These are phyloP conservation scores for Naganishia onofrii DNA, from an alignment of 768 basidiomycete genomes.

Conservation along the genomic window DNA sequence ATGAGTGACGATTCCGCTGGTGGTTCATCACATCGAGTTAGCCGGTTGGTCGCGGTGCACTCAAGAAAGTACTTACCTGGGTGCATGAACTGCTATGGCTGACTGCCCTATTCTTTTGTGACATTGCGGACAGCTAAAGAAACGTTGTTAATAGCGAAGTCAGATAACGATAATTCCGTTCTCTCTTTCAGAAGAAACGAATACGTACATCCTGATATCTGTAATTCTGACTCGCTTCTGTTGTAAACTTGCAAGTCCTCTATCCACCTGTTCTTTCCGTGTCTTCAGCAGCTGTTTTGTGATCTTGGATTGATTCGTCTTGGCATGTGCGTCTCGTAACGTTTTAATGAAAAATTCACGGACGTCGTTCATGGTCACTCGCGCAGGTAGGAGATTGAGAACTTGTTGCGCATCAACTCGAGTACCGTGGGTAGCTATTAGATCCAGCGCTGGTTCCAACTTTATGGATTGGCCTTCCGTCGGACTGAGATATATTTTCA, in stretches of 20 bases:
- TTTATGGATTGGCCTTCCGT: conserved; percentile 35
- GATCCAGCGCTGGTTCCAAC: conserved; percentile 76
- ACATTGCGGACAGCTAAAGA: conserved; percentile 82
- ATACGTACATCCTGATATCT: conserved; percentile 82
- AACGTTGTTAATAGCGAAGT: neutral
- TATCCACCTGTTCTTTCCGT: conserved; percentile 72
- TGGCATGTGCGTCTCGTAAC: conserved; percentile 62
- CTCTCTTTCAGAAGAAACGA: neutral
- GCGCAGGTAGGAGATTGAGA: conserved; percentile 80
- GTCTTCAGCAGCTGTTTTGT: conserved; percentile 69
- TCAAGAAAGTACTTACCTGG: conserved; percentile 60
- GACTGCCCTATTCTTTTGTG: conserved; percentile 89
- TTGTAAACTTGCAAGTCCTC: conserved; percentile 72
- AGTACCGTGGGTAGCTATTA: conserved; percentile 78
- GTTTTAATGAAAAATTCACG: conserved; percentile 70
- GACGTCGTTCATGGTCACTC: conserved; percentile 79
- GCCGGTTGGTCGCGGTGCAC: neutral
- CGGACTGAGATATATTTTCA: conserved; percentile 75
- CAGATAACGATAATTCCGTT: neutral
- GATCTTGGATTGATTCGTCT: conserved; percentile 64
- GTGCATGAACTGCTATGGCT: conserved; percentile 89
- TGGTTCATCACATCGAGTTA: neutral
- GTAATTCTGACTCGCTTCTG: conserved; percentile 79
- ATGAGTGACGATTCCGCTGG: conserved; percentile 19
- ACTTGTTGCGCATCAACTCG: conserved; percentile 79